phyloP scores from a whole-genome alignment of 129 eudicot genomes.

The Gnaphalium uliginosum region DNA sequence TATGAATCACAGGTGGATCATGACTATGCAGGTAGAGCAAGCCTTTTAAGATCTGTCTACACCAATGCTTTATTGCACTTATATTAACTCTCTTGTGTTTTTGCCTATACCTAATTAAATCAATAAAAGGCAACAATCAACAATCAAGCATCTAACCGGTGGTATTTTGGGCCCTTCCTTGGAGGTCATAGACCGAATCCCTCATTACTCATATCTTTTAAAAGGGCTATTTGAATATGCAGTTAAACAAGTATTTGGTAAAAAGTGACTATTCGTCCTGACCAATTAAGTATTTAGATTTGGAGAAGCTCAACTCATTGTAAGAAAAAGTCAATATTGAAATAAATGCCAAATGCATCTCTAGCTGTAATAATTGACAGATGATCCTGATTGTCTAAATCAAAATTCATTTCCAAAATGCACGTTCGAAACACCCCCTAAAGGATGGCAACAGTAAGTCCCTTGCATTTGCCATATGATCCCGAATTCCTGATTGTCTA shows the following conservation, averaged over 20 bases:
- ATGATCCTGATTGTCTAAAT: neutral
- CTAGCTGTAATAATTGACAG: neutral
- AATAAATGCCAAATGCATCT: neutral
- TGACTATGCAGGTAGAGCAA: conserved; percentile 82
- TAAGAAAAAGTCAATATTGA: neutral
- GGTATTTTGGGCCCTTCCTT: neutral
- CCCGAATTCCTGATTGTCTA: too few species aligned
- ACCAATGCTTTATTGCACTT: conserved; percentile 90
- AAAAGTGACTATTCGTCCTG: neutral
- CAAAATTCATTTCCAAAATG: neutral
- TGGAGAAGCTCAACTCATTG: neutral
- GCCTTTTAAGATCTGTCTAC: conserved; percentile 84
- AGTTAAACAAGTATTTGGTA: neutral
- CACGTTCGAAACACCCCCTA: neutral
- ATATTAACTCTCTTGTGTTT: conserved; percentile 78
- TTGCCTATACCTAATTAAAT: conserved; percentile 70
- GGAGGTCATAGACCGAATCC: too few species aligned
- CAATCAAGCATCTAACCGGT: neutral
- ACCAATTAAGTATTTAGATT: too few species aligned
- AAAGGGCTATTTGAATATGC: too few species aligned
- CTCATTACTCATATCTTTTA: too few species aligned
- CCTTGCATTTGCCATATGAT: too few species aligned
- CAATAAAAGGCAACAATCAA: neutral
- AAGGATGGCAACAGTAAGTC: too few species aligned
- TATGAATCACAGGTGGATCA: conserved; percentile 50